phyloP scores from a whole-genome alignment of 1,139 yeast genomes.

The Maudiozyma humilis region DNA sequence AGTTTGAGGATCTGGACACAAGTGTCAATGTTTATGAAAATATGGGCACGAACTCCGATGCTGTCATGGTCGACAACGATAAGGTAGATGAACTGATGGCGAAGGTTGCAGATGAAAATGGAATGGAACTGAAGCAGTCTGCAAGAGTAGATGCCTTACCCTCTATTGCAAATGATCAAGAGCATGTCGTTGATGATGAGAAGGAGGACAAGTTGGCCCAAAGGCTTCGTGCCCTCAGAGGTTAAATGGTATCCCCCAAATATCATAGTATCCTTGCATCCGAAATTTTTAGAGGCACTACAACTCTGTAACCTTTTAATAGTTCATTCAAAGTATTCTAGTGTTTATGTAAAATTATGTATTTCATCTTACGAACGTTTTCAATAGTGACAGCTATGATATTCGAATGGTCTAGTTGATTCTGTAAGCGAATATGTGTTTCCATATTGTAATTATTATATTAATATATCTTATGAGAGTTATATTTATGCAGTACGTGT shows the following conservation, averaged over 20 bases:
- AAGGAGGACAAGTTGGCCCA: conserved; percentile 85
- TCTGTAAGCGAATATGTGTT: too few species aligned
- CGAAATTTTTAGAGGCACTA: not conserved
- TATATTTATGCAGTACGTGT: not conserved
- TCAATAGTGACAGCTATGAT: too few species aligned
- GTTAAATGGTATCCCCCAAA: conserved; percentile 20
- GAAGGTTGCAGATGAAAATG: conserved; percentile 97
- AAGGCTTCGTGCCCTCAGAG: conserved; percentile 71
- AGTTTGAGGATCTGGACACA: conserved; percentile 93
- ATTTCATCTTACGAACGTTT: not conserved
- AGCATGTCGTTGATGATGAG: conserved; percentile 50
- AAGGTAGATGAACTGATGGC: conserved; percentile 88
- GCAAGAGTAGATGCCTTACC: conserved; percentile 51
- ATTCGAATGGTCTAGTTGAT: too few species aligned
- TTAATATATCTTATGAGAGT: not conserved
- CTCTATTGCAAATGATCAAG: conserved; percentile 24
- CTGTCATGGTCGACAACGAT: conserved; percentile 72
- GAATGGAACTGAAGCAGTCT: conserved; percentile 76
- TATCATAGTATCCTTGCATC: too few species aligned
- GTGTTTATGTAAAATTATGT: too few species aligned
- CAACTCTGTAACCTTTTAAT: too few species aligned
- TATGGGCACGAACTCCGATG: conserved; percentile 82
- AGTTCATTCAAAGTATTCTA: too few species aligned
- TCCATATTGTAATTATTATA: not conserved
- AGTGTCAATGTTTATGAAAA: conserved; percentile 87